Evolutionary conservation across 257 asterid genomes (phyloP).

Genomic region (Fraxinus americana): DNA sequence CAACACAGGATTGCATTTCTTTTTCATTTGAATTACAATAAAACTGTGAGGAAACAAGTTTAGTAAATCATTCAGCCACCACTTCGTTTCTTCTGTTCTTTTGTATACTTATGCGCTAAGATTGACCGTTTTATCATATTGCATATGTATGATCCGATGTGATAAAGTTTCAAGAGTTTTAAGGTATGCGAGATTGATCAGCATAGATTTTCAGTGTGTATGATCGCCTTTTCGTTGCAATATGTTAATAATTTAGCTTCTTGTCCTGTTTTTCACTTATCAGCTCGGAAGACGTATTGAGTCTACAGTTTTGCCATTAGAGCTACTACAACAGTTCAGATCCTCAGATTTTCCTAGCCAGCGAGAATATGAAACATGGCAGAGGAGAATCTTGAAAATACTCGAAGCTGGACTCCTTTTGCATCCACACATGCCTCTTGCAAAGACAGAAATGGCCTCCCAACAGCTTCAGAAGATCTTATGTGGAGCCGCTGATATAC

Average conservation of each 20-base stretch:
- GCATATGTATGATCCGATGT: background rate
- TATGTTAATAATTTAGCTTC: slow-evolving; percentile 13
- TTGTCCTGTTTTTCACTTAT: slow-evolving; percentile 22
- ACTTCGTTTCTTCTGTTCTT: background rate
- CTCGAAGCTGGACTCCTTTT: slow-evolving; percentile 84
- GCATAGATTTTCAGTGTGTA: background rate
- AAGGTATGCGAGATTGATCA: slow-evolving; percentile 13
- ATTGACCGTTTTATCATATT: background rate
- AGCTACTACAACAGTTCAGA: slow-evolving; percentile 67
- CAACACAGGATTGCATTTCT: too few species aligned
- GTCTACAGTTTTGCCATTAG: slow-evolving; percentile 83
- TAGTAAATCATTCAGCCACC: background rate
- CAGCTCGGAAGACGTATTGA: slow-evolving; percentile 86
- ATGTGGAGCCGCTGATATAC: slow-evolving; percentile 48
- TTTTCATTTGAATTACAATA: too few species aligned
- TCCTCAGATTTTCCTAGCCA: slow-evolving; percentile 67
- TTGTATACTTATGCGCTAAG: background rate
- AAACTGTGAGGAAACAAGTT: too few species aligned
- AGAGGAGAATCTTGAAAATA: slow-evolving; percentile 67
- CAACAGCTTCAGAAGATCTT: slow-evolving; percentile 63
- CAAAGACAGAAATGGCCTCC: slow-evolving; percentile 46
- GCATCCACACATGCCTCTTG: slow-evolving; percentile 68
- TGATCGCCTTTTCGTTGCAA: background rate
- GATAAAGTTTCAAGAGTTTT: background rate
- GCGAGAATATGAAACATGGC: slow-evolving; percentile 68